A percentile compares a stretch with the other conserved stretches of the same genome.
phyloP scores from a whole-genome alignment of 192 early-diverging fungal species.

The Backusella liffmaniae region DNA sequence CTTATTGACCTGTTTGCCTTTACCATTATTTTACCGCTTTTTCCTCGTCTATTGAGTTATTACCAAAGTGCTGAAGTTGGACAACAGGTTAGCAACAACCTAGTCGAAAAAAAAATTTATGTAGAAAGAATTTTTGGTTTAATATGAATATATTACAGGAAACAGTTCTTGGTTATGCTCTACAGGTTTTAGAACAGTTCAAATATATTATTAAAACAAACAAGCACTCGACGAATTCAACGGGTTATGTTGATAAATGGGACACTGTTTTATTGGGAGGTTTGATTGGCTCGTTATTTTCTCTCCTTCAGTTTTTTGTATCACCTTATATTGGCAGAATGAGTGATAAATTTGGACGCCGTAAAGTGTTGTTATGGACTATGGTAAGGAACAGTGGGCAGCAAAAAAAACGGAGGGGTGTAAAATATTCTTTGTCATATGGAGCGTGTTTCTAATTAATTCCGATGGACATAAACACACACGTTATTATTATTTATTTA shows the following conservation, averaged over 20 bases:
- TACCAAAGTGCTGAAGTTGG: constrained; percentile 72
- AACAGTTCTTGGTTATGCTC: constrained; percentile 24
- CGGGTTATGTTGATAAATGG: constrained; percentile 38
- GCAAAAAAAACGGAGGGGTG: background rate
- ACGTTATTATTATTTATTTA: no score
- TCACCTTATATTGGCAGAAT: constrained; percentile 82
- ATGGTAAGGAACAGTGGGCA: constrained; percentile 58
- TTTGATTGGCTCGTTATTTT: constrained; percentile 88
- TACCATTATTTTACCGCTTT: constrained; percentile 95
- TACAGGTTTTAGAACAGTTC: constrained; percentile 30
- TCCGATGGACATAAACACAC: background rate
- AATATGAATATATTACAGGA: constrained; percentile 10
- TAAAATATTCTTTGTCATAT: background rate
- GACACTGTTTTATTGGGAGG: constrained; percentile 90
- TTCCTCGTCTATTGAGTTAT: constrained; percentile 85
- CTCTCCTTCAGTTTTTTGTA: constrained; percentile 87
- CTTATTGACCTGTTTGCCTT: constrained; percentile 96
- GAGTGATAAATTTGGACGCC: constrained; percentile 79
- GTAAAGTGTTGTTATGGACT: constrained; percentile 76
- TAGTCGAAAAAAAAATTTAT: background rate
- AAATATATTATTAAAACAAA: constrained; percentile 23
- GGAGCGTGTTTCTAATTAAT: background rate
- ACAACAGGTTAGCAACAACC: constrained; percentile 15
- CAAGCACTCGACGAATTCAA: background rate
- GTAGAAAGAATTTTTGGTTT: no score